Base-by-base conservation (phyloP, 2,329 filamentous ascomycete genomes). In the Hypoxylon sp. region DNA sequence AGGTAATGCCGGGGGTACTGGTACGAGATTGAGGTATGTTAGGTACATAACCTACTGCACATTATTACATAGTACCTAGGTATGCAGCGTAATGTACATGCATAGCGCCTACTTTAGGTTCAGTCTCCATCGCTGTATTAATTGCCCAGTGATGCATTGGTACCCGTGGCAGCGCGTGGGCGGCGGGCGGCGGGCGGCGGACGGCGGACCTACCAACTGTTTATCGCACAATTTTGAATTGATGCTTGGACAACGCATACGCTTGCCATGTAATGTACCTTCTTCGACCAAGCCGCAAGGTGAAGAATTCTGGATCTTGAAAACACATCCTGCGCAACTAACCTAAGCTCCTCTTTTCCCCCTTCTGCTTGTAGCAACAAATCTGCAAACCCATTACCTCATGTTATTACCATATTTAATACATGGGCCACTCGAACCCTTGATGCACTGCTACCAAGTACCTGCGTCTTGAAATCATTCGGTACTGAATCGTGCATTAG, bases 11-110 rank as follows among this genome's bases (percentile, higher is more conserved):
- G 30, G 49, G 30, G 56, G 56, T 59, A 50, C 42, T 48, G 31
- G 42, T 57, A 64, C 61, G 22, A 64, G 35, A 40, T 50, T n/a
- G 42, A 48, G 48, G n/a, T n/a, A n/a, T n/a, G n/a, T n/a, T n/a
- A n/a, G n/a, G n/a, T n/a, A n/a, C n/a, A n/a, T n/a, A n/a, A n/a
- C n/a, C n/a, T 48, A 48, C n/a, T 61, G 17, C 30, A 61, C 20
- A 44, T 14, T 27, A 42, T 1, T 50, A 37, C 20, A 31, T 50
- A 13, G 13, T 40, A 42, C 35, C 22, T 30, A 49, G 5, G 13
- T 50, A 40, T 40, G 13, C 6, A 17, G 14, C 37, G 14, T 17
- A 20, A 20, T 20, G 30, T 31, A 31, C 30, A 10, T 46, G n/a
- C 33, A 35, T 55, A 56, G 30, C 54, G 54, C 40, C 54, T 56